Evolutionary conservation across 1,284 basidiomycete species (phyloP).

Genomic region (Microstroma glucosiphilum): DNA sequence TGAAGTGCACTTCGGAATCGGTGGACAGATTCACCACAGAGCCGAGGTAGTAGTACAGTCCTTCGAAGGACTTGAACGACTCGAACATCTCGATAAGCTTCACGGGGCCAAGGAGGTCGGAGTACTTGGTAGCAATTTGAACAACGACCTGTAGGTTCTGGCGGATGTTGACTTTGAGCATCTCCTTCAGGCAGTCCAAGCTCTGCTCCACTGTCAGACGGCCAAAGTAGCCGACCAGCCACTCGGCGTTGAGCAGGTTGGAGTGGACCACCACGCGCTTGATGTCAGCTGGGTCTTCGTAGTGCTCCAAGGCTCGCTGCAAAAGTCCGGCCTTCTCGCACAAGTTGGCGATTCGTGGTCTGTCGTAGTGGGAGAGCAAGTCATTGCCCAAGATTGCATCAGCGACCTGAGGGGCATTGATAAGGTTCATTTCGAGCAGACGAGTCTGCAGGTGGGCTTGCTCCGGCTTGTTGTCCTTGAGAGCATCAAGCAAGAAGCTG

Average conservation of each 20-base stretch:
- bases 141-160: conserved; percentile 96
- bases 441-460: conserved; percentile 94
- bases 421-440: conserved; percentile 93
- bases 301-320: conserved; percentile 94
- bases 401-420: conserved; percentile 96
- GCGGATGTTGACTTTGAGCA: conserved; percentile 93
- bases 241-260: conserved; percentile 77
- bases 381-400: conserved; percentile 98
- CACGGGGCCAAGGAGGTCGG: conserved; percentile 91
- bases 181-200: conserved; percentile 91
- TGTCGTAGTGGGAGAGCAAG: conserved; percentile 97
- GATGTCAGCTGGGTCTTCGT: conserved; percentile 92
- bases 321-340: conserved; percentile 96
- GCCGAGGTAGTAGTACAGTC: conserved; percentile 94
- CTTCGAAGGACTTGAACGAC: conserved; percentile 94
- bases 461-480: conserved; percentile 98
- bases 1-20: conserved; percentile 98
- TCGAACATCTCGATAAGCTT: conserved; percentile 99
- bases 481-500: conserved; percentile 93
- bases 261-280: conserved; percentile 97
- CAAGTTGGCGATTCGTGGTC: conserved; percentile 91
- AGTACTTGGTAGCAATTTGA: conserved; percentile 98
- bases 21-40: conserved; percentile 94
- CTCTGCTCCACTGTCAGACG: conserved; percentile 97
- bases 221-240: conserved; percentile 97